Base-by-base conservation (phyloP, 345 rosid species). In the Bruguiera parviflora region DNA sequence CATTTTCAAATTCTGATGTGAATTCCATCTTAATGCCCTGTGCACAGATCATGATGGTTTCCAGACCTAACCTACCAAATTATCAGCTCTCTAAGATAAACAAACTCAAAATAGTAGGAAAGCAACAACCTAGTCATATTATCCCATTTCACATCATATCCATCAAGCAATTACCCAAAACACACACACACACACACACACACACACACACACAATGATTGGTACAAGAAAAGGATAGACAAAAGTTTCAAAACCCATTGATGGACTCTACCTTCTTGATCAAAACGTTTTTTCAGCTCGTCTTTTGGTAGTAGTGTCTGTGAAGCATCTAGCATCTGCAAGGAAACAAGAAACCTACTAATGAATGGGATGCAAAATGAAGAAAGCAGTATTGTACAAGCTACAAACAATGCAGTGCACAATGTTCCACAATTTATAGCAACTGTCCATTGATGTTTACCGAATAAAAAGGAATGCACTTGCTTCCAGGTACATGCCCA, bases 401-500 rank as follows among this genome's bases (percentile, higher is more conserved):
- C 20, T 24, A 53, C 27, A 8, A 66, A 4, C 25, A 27, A 24
- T 6, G 27, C 18, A 47, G 49, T 8, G 39, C 37, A 29, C 63
- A 33, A 33, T 10, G 5, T 8, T 9, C 47, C 60, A 70, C 5
- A 49, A 51, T 16, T 47, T n/a, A 31, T 5, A 32, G 46, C 8
- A 8, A 28, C 20, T 0, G 10, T 8, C 32, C 49, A 33, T 7
- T 51, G 16, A 11, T 64, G 3, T 52, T 73, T 80, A 88, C 99
- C 81, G 85, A 88, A n/a, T 82, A 79, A 70, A 89, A 96, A 71
- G 99, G 97, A 72, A 90, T 77, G 76, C 97, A 96, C 77, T 89
- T 90, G 92, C 98, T 92, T 53, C 92, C 94, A 65, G 99, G 98
- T 37, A 96, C 84, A 81, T 96, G 98, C 65, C 99, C 99, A 49